A percentile compares a stretch with the other conserved stretches of the same genome.
These are phyloP conservation scores for Globisporangium acanthophoron DNA, from an alignment of 352 stramenopile species.

Conservation along the genomic window DNA sequence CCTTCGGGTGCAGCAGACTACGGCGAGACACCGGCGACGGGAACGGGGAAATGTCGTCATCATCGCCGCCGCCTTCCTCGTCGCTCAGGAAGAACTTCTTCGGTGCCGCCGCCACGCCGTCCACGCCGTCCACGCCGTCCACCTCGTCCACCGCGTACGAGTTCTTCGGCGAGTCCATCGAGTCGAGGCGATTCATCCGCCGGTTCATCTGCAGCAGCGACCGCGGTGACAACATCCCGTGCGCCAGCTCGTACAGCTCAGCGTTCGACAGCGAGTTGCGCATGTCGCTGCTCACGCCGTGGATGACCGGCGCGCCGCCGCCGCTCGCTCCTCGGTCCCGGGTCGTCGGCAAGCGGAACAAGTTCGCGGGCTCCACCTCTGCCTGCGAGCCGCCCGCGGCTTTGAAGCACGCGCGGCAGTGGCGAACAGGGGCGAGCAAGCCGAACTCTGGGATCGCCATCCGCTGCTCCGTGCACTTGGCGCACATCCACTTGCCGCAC, in stretches of 20 bases:
- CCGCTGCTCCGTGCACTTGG: conserved; percentile 74
- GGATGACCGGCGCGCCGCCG: conserved; percentile 5
- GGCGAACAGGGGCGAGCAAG: conserved; percentile 68
- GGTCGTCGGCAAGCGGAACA: conserved; percentile 36
- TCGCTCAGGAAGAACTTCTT: conserved; percentile 15
- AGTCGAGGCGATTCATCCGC: conserved; percentile 54
- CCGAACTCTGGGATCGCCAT: conserved; percentile 80
- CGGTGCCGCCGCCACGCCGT: background rate
- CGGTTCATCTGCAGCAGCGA: conserved; percentile 63
- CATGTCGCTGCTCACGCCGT: conserved; percentile 19
- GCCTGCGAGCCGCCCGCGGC: conserved; percentile 56
- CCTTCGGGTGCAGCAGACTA: conserved; percentile 19
- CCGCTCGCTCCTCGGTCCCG: background rate
- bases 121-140: conserved; percentile 4
- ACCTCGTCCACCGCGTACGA: conserved; percentile 35
- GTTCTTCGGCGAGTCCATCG: conserved; percentile 71
- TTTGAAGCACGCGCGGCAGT: conserved; percentile 76
- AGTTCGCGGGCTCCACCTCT: conserved; percentile 57
- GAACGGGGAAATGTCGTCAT: conserved; percentile 14
- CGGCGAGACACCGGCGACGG: conserved; percentile 16
- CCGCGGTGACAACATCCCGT: conserved; percentile 69
- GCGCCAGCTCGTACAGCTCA: conserved; percentile 78
- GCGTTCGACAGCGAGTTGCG: conserved; percentile 41
- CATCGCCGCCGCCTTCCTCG: conserved; percentile 9
- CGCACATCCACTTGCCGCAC: conserved; percentile 82